Percentiles rank a stretch among this genome's conserved stretches.
Evolutionary conservation across 352 stramenopile genomes (phyloP).

Genomic region (Achlya hypogyna): DNA sequence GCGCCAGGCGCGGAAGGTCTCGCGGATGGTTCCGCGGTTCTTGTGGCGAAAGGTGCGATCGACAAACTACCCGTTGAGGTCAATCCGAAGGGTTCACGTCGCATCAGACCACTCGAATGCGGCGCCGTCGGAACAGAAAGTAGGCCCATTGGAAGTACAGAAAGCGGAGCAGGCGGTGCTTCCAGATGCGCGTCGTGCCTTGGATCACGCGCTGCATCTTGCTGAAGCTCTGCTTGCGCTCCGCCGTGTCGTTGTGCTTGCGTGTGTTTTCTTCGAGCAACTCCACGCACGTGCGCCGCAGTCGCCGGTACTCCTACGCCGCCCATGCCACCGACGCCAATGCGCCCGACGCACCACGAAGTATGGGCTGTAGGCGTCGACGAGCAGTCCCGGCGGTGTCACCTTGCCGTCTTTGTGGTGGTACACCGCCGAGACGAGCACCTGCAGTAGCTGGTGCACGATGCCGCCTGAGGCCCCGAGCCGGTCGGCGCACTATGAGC

Average conservation of each 20-base stretch:
- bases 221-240: constrained; percentile 7
- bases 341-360: constrained; percentile 34
- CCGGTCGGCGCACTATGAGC: constrained; percentile 15
- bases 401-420: neutral
- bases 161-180: constrained; percentile 24
- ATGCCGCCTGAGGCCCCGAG: constrained; percentile 3
- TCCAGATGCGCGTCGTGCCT: constrained; percentile 21
- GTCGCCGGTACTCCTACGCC: constrained; percentile 48
- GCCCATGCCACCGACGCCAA: neutral
- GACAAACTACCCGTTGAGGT: constrained; percentile 34
- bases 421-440: constrained; percentile 2
- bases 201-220: constrained; percentile 42
- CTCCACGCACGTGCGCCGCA: constrained; percentile 36
- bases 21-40: constrained; percentile 41
- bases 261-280: constrained; percentile 38
- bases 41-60: constrained; percentile 44
- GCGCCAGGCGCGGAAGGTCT: constrained; percentile 61
- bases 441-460: neutral
- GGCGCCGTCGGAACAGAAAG: neutral
- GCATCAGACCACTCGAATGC: constrained; percentile 32
- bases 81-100: neutral
- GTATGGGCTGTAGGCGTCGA: constrained; percentile 40
- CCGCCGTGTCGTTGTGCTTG: constrained; percentile 33
- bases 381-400: constrained; percentile 20
- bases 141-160: constrained; percentile 15